Base-by-base conservation (phyloP, 2,329 filamentous ascomycete genomes). In the Coniochaeta pulveracea region DNA sequence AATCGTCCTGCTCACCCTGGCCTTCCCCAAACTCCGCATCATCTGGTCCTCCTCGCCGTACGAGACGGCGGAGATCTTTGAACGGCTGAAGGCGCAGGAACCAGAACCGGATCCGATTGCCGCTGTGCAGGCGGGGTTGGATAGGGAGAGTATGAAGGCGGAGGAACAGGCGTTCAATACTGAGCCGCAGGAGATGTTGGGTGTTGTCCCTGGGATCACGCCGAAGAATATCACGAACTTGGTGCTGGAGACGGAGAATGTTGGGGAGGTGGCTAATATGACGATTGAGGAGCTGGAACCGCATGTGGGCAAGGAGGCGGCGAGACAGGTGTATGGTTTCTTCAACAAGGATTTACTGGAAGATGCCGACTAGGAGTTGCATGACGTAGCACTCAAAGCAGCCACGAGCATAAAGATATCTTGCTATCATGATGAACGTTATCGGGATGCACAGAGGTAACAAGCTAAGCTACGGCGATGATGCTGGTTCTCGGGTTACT, bases 61-160 rank as follows among this genome's bases (percentile, higher is more conserved):
- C 51, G 88, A 98, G 55, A 96, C 91, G 1, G 91, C 91, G 2
- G 88, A 96, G 61, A 96, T 98, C 40, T 96, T 98, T 52, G 80
- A 88, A 47, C 80, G 85, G 43, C 71, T 98, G 35, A 98, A 98
- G 62, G 81, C 85, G 43, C 80, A 86, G 47, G 81, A 89, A 46
- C 68, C 79, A 3, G 91, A 98, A 57, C 91, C 91, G 0, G 88
- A 98, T 52, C 91, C 91, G 2, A 69, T 93, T 22, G 76, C 76
- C 3, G 91, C 91, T 0, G 86, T 94, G 6, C 76, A 81, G 38
- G 73, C 88, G 3, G 91, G 91, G 0, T 62, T 98, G 1, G 77
- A 84, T 17, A 69, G 64, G 43, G 64, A 68, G 33, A 64, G 73
- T 10, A 37, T 32, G 24, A 15, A n/a, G 47, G 72, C 66, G 3